A percentile compares a stretch with the other conserved stretches of the same genome.
phyloP scores from a whole-genome alignment of 169 alveolate species.

The Eimeria falciformis region DNA sequence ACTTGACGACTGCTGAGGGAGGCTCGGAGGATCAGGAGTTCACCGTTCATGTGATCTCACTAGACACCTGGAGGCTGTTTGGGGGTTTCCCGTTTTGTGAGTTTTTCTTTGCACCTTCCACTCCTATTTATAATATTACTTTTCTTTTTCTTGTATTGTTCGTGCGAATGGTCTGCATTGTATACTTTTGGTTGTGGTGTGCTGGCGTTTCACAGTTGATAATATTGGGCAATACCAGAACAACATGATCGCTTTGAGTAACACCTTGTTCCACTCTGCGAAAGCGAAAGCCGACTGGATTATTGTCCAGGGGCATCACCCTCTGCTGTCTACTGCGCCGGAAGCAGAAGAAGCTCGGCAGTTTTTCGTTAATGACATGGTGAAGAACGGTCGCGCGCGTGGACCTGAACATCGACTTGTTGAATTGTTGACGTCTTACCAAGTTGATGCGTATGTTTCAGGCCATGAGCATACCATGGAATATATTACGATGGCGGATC shows the following conservation, averaged over 20 bases:
- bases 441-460: constrained; percentile 63
- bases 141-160: not conserved
- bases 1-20: constrained; percentile 49
- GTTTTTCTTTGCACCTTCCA: not conserved
- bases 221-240: constrained; percentile 52
- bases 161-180: not conserved
- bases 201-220: constrained; percentile 5
- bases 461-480: constrained; percentile 68
- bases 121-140: not conserved
- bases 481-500: constrained; percentile 48
- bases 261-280: constrained; percentile 53
- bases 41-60: constrained; percentile 39
- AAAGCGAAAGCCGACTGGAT: constrained; percentile 70
- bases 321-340: constrained; percentile 61
- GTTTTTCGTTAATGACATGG: constrained; percentile 38
- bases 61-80: constrained; percentile 69
- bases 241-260: constrained; percentile 66
- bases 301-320: constrained; percentile 72
- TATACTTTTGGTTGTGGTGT: not conserved
- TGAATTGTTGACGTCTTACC: constrained; percentile 24
- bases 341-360: constrained; percentile 74
- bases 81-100: constrained; percentile 63
- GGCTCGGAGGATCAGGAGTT: constrained; percentile 33
- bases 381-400: constrained; percentile 36
- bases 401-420: constrained; percentile 62